These are phyloP conservation scores for Blastomyces percursus DNA, from an alignment of 2,329 filamentous ascomycete species.

Conservation along the genomic window DNA sequence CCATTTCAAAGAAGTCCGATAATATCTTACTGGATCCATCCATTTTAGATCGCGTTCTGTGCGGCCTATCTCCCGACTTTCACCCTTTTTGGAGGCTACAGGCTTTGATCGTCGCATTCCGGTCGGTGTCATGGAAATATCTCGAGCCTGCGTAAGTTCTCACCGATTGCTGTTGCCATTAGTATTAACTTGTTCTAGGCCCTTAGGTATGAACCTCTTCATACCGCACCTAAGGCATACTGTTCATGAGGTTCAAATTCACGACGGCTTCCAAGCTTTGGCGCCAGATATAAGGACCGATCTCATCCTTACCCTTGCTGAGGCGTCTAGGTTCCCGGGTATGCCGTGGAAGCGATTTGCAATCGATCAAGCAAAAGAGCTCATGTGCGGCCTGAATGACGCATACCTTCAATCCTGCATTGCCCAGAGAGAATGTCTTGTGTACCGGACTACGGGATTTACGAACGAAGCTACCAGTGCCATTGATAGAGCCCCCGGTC, in stretches of 20 bases:
- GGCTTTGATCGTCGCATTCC: slow-evolving; percentile 5
- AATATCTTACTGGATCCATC: slow-evolving; percentile 1
- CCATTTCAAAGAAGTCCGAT: background rate
- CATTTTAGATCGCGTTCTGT: background rate
- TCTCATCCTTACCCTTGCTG: slow-evolving; percentile 5
- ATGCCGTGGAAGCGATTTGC: slow-evolving; percentile 5
- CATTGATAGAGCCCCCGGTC: background rate
- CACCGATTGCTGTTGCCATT: background rate
- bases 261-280: slow-evolving; percentile 1
- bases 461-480: background rate
- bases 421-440: slow-evolving; percentile 3
- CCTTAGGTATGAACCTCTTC: background rate
- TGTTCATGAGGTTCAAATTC: background rate
- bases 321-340: slow-evolving; percentile 6
- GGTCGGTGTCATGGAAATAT: slow-evolving; percentile 3
- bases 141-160: slow-evolving; percentile 3
- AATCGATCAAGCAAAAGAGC: slow-evolving; percentile 6
- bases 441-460: slow-evolving; percentile 2
- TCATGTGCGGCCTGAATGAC: slow-evolving; percentile 2
- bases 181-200: slow-evolving; percentile 4
- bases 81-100: slow-evolving; percentile 5
- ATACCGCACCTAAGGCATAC: slow-evolving; percentile 4
- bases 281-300: slow-evolving; percentile 1
- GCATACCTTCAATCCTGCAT: slow-evolving; percentile 5
- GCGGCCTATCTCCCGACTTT: slow-evolving; percentile 1